A percentile compares a stretch with the other conserved stretches of the same genome.
Conservation (phyloP, 73 alveolate species). For the Symbiodinium natans region DNA sequence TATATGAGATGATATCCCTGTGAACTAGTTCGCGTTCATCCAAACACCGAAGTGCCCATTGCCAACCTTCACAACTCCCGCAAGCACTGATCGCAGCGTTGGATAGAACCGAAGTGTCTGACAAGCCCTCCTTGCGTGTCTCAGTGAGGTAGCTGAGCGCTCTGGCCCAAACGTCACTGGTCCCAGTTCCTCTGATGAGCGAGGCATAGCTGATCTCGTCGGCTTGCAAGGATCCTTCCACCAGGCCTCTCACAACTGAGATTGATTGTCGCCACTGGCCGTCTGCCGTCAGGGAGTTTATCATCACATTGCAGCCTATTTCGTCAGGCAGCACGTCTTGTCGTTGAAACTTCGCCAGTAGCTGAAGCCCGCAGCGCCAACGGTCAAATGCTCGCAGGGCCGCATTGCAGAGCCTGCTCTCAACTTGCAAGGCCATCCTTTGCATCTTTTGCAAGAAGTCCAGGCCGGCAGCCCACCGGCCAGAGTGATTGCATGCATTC, state of each 20-base stretch:
- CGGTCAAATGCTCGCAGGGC: not conserved
- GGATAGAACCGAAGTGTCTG: not conserved
- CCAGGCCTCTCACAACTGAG: not conserved
- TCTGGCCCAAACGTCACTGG: not conserved
- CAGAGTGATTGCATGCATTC: not conserved
- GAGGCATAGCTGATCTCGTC: not conserved
- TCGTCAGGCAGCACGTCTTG: not conserved
- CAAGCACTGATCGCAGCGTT: constrained; percentile 56
- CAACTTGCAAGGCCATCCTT: not conserved
- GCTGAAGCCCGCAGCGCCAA: not conserved
- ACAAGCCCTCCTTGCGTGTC: not conserved
- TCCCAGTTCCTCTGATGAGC: not conserved
- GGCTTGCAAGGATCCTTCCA: not conserved
- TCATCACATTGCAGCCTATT: not conserved
- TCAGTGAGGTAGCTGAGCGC: not conserved
- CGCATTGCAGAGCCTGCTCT: not conserved
- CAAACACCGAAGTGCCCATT: not conserved
- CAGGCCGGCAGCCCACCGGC: not conserved
- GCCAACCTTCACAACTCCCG: constrained; percentile 18
- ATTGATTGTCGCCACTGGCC: not conserved
- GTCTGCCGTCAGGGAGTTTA: not conserved
- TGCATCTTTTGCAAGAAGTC: not conserved
- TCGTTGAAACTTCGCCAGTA: not conserved
- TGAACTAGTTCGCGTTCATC: not conserved
- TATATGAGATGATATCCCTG: not conserved